These are phyloP conservation scores for Blastosporella zonata DNA, from an alignment of 1,284 basidiomycete species.

Conservation along the genomic window DNA sequence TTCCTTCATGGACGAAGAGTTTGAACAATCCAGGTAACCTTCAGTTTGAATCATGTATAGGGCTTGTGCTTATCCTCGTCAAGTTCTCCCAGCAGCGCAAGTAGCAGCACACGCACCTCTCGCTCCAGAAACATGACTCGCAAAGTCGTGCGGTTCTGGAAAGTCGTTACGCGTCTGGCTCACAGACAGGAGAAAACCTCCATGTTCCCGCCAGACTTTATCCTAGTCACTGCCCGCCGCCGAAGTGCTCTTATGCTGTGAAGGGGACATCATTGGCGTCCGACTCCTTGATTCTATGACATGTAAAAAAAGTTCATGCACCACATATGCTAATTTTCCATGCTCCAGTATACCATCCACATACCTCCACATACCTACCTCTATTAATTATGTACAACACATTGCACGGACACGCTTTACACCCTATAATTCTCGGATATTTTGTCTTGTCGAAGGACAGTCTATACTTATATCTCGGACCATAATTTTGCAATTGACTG, in stretches of 20 bases:
- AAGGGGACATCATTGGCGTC: neutral
- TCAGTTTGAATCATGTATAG: neutral
- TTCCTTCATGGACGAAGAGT: conserved; percentile 10
- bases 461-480: no score
- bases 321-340: neutral
- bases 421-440: neutral
- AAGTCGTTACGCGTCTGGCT: conserved; percentile 50
- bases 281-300: neutral
- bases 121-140: conserved; percentile 53
- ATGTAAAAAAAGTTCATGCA: neutral
- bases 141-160: conserved; percentile 58
- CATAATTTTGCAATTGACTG: no score
- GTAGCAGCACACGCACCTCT: conserved; percentile 26
- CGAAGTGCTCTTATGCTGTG: neutral
- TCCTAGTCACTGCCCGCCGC: conserved; percentile 44
- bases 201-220: conserved; percentile 55
- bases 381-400: neutral
- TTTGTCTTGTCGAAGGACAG: no score
- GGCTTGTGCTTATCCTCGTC: neutral
- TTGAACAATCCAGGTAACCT: conserved; percentile 9
- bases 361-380: neutral
- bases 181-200: conserved; percentile 51
- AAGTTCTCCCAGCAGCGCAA: conserved; percentile 9
- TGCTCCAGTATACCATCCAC: neutral
- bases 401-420: neutral